These are phyloP conservation scores for Fusarium hostae DNA, from an alignment of 2,329 filamentous ascomycete species.

Conservation along the genomic window DNA sequence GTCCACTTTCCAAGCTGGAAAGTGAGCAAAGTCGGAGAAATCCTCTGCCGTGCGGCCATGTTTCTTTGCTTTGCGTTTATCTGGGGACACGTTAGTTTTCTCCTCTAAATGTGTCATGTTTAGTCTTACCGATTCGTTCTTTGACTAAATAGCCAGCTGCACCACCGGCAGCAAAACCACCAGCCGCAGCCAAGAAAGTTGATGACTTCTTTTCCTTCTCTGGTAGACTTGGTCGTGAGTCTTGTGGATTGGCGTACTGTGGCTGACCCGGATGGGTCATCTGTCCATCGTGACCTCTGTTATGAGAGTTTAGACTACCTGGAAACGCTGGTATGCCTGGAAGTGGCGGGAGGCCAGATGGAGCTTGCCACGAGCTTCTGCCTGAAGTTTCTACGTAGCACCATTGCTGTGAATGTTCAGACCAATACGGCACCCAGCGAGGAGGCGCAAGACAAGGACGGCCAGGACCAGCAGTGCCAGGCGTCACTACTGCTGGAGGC, in stretches of 20 bases:
- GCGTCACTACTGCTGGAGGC: background rate
- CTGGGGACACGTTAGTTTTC: fast-evolving
- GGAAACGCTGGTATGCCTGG: conserved; percentile 20
- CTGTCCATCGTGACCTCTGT: background rate
- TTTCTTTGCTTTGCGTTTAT: conserved; percentile 35
- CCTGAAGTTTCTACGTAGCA: conserved; percentile 29
- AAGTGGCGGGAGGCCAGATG: background rate
- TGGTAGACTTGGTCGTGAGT: background rate
- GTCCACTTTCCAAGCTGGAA: conserved; percentile 10
- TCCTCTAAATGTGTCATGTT: fast-evolving
- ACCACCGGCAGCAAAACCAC: conserved; percentile 29
- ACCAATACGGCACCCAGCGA: conserved; percentile 39
- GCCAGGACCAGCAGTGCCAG: background rate
- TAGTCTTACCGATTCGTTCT: conserved; percentile 21
- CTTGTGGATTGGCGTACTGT: background rate
- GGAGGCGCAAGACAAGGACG: conserved; percentile 12
- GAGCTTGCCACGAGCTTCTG: conserved; percentile 14
- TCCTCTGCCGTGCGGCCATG: conserved; percentile 14
- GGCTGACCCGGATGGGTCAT: background rate
- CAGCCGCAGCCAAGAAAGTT: conserved; percentile 8
- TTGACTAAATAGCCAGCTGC: conserved; percentile 33
- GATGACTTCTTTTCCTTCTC: conserved; percentile 4
- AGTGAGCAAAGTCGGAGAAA: conserved; percentile 24
- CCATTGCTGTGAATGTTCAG: conserved; percentile 25
- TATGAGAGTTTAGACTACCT: background rate